A percentile compares a stretch with the other conserved stretches of the same genome.
phyloP scores from a whole-genome alignment of 257 asterid species.

The Lycium ferocissimum region DNA sequence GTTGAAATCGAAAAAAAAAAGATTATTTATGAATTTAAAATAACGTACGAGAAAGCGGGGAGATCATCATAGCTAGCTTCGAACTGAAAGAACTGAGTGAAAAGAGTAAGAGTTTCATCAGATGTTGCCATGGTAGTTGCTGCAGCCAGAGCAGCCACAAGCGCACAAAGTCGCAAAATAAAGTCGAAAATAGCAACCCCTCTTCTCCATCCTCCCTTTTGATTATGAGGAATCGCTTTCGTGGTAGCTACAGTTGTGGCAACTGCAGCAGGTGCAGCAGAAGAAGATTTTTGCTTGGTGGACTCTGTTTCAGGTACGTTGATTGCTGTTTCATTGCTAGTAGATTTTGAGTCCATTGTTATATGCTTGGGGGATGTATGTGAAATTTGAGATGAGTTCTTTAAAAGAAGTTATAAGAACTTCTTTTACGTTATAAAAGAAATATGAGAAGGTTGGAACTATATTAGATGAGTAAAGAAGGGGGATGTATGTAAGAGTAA shows the following conservation, averaged over 20 bases:
- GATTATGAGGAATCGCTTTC: conserved; percentile 39
- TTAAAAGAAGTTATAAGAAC: background rate
- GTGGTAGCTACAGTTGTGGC: conserved; percentile 37
- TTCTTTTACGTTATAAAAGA: conserved; percentile 9
- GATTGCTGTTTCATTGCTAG: conserved; percentile 50
- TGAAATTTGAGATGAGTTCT: background rate
- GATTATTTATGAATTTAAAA: background rate
- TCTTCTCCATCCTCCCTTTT: conserved; percentile 52
- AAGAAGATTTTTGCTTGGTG: conserved; percentile 43
- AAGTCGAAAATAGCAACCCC: conserved; percentile 79
- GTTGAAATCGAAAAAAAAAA: background rate
- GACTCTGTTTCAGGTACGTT: conserved; percentile 55
- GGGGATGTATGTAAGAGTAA: background rate
- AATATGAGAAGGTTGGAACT: background rate
- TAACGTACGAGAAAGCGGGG: conserved; percentile 72
- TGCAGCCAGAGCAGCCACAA: conserved; percentile 68
- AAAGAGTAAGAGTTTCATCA: conserved; percentile 79
- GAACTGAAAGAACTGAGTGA: conserved; percentile 82
- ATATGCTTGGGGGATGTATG: background rate
- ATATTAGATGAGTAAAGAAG: background rate
- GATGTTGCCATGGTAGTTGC: conserved; percentile 83
- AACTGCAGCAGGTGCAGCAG: conserved; percentile 36
- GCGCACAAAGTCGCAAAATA: conserved; percentile 68
- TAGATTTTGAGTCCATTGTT: conserved; percentile 48
- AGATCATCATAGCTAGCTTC: conserved; percentile 84